These are phyloP conservation scores for Verbena officinalis DNA, from an alignment of 257 asterid species.

Conservation along the genomic window DNA sequence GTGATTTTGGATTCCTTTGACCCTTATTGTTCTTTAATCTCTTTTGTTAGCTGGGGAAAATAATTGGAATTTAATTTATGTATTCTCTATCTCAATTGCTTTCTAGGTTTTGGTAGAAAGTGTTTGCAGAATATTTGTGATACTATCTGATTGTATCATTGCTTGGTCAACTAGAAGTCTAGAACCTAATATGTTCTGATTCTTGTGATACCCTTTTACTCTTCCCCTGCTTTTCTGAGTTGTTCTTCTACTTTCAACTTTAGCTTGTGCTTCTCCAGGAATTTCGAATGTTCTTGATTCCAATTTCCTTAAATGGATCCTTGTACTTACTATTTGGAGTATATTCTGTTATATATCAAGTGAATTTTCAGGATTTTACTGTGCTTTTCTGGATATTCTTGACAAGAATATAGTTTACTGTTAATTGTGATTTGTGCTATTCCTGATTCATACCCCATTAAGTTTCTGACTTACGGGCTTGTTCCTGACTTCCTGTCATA, in stretches of 20 bases:
- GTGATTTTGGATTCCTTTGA: constrained; percentile 32
- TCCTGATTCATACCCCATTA: constrained; percentile 3
- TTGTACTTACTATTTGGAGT: constrained; percentile 13
- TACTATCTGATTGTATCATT: constrained; percentile 12
- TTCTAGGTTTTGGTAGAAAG: constrained; percentile 37
- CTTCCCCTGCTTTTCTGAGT: constrained; percentile 21
- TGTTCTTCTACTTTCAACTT: neutral
- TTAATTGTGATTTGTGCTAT: constrained; percentile 11
- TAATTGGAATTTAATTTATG: constrained; percentile 17
- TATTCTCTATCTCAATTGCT: constrained; percentile 28
- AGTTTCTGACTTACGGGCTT: constrained; percentile 10
- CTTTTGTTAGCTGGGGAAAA: constrained; percentile 28
- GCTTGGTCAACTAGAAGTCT: constrained; percentile 31
- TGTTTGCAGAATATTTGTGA: constrained; percentile 34
- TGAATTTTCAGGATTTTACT: constrained; percentile 10
- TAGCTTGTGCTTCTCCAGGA: neutral
- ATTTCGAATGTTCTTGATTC: constrained; percentile 5
- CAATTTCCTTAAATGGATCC: constrained; percentile 17
- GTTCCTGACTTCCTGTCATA: too few relatives aligned
- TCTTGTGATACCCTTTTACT: constrained; percentile 31
- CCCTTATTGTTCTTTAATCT: constrained; percentile 11
- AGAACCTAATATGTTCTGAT: constrained; percentile 35
- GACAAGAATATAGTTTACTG: neutral
- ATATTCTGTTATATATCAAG: neutral
- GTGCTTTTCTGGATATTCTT: constrained; percentile 16